Percentiles rank a stretch among this genome's conserved stretches.
phyloP scores from a whole-genome alignment of 2,329 filamentous ascomycete genomes.

The Exophiala alcalophila region DNA sequence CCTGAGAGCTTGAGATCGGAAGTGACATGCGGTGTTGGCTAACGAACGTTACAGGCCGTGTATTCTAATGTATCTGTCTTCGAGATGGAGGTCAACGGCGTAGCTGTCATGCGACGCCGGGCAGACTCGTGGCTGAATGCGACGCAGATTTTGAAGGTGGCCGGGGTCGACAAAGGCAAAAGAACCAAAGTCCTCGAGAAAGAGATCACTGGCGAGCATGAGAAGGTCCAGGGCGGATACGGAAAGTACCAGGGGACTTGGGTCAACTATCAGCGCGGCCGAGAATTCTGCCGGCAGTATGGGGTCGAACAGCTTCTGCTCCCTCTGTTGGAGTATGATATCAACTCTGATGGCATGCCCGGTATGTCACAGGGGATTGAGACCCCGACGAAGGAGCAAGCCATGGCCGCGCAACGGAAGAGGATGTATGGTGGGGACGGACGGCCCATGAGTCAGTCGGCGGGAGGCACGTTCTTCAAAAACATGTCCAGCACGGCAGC shows the following conservation, averaged over 20 bases:
- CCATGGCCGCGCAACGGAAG: conserved; percentile 93
- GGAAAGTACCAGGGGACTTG: conserved; percentile 99
- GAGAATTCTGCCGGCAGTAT: conserved; percentile 82
- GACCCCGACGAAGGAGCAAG: conserved; percentile 96
- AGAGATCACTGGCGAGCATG: conserved; percentile 94
- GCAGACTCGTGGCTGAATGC: conserved; percentile 97
- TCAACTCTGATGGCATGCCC: conserved; percentile 52
- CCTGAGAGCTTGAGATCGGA: neutral
- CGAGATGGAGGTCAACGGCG: conserved; percentile 92
- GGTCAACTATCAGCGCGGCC: conserved; percentile 89
- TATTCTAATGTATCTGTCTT: conserved; percentile 97
- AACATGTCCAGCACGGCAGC: conserved; percentile 93
- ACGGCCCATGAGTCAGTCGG: conserved; percentile 59
- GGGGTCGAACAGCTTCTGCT: conserved; percentile 51
- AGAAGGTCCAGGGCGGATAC: conserved; percentile 97
- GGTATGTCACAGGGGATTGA: conserved; percentile 73
- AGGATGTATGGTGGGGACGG: conserved; percentile 82
- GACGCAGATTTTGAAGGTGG: conserved; percentile 96
- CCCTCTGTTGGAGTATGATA: conserved; percentile 51
- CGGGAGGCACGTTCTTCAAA: conserved; percentile 88
- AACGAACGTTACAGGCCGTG: conserved; percentile 59
- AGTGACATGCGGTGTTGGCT: neutral
- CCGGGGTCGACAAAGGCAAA: conserved; percentile 94
- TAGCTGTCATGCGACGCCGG: conserved; percentile 93
- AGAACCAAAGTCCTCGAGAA: conserved; percentile 97